phyloP scores from a whole-genome alignment of 768 basidiomycete genomes.

The Amanita polypyramis region DNA sequence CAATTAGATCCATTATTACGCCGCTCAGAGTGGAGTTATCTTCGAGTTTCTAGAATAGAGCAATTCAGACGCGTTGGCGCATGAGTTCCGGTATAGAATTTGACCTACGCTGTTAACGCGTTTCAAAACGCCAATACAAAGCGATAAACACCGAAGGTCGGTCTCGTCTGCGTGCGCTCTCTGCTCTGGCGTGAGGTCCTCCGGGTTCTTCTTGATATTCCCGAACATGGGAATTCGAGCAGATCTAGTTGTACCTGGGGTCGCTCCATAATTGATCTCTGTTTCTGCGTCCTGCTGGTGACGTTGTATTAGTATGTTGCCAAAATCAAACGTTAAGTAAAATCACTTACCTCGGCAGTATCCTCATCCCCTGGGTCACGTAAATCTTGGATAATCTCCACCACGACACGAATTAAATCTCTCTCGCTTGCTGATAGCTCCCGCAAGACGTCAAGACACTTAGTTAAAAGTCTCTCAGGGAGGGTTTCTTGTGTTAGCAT shows the following conservation, averaged over 20 bases:
- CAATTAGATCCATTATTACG: slow-evolving; percentile 75
- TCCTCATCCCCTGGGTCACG: slow-evolving; percentile 23
- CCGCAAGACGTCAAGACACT: slow-evolving; percentile 77
- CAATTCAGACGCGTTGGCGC: background rate
- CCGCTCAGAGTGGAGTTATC: slow-evolving; percentile 76
- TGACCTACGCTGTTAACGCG: slow-evolving; percentile 75
- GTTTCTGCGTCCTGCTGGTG: slow-evolving; percentile 3
- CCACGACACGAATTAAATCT: slow-evolving; percentile 26
- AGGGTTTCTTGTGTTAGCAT: slow-evolving; percentile 71
- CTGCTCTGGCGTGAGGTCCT: slow-evolving; percentile 56
- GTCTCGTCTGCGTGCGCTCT: slow-evolving; percentile 52
- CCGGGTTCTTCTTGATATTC: slow-evolving; percentile 47
- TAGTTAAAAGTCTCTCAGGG: slow-evolving; percentile 57
- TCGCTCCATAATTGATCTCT: background rate
- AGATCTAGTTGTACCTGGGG: slow-evolving; percentile 11
- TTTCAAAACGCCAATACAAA: slow-evolving; percentile 85
- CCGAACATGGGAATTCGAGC: slow-evolving; percentile 13
- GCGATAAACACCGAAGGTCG: slow-evolving; percentile 72
- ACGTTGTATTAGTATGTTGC: background rate
- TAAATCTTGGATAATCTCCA: slow-evolving; percentile 27
- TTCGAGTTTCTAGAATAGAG: slow-evolving; percentile 51
- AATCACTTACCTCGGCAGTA: slow-evolving; percentile 13
- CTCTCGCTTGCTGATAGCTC: slow-evolving; percentile 63
- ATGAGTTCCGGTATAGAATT: slow-evolving; percentile 11
- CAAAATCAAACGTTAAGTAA: background rate